Evolutionary conservation across 2,329 filamentous ascomycete species (phyloP), one percentile per base, ranked within the genome.

Genomic region (Trichothecium roseum): DNA sequence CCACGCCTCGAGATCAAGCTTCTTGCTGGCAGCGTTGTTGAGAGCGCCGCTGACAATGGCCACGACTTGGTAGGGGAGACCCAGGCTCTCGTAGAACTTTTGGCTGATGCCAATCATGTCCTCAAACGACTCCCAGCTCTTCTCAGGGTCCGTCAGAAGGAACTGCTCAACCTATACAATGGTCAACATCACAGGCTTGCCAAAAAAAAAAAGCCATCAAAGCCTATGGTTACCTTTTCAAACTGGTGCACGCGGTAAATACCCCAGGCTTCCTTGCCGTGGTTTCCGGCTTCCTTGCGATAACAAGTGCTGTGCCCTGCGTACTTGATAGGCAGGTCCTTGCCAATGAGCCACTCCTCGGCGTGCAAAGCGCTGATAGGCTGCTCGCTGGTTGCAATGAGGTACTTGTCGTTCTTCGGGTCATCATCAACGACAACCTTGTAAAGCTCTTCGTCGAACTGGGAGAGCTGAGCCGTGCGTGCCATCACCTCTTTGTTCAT

Each of bases 211-310:
- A n/a, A n/a, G n/a, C 15, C n/a, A 12, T 16, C 28, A 13, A n/a
- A n/a, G n/a, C n/a, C n/a, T n/a, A n/a, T n/a, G n/a, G n/a, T n/a
- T n/a, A 77, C 80, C 74, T 93, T 95, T 60, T 96, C 89, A 52
- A 96, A 98, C 59, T 98, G 89, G 59, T 98, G 91, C 18, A 96
- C 88, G 45, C 91, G 81, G 74, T 95, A 98, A 42, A 96, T 86
- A 38, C 91, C 91, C 91, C 91, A 98, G 2, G 89, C 89, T 57
- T 98, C 87, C 55, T 86, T 83, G 20, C 87, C 62, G 42, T 62
- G 89, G 15, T 84, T 80, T 36, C 91, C 91, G 28, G 91, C 91
- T 59, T 98, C 91, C 63, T 93, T 88, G 48, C 91, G 76, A 69
- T 94, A 98, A 61, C 88, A 95, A 20, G 89, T 94, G 48, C 81